Conservation (phyloP, 371 early-diverging fungal species). For the Lichtheimia hyalospora region DNA sequence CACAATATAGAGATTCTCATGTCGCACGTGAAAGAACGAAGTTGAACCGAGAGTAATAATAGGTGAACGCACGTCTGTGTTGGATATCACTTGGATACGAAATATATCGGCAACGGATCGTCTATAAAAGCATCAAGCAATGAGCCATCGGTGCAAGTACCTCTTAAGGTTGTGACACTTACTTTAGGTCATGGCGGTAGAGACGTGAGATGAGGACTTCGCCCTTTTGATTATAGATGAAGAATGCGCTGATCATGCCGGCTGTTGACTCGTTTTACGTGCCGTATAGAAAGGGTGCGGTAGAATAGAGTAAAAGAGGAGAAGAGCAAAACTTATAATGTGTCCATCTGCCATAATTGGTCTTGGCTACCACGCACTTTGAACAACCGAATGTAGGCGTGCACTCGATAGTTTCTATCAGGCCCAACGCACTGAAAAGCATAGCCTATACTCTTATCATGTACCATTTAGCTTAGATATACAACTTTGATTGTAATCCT, state of each 20-base stretch:
- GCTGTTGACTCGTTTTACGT: no score
- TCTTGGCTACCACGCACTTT: no score
- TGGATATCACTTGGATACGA: slow-evolving; percentile 95
- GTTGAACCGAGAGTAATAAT: slow-evolving; percentile 87
- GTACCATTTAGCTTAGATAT: no score
- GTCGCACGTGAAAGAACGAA: slow-evolving; percentile 86
- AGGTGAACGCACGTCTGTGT: slow-evolving; percentile 88
- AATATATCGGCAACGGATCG: slow-evolving; percentile 95
- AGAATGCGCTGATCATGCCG: slow-evolving; percentile 84
- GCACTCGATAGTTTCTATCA: no score
- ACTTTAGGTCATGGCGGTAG: slow-evolving; percentile 94
- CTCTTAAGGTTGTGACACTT: slow-evolving; percentile 17
- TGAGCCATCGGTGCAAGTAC: no score
- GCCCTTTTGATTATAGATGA: slow-evolving; percentile 95
- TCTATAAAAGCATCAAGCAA: slow-evolving; percentile 40
- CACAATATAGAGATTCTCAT: slow-evolving; percentile 88
- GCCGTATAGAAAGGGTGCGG: no score
- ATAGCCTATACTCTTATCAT: no score
- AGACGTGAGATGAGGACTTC: slow-evolving; percentile 97
- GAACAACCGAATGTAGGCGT: no score
- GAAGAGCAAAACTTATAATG: no score
- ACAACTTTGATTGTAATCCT: no score
- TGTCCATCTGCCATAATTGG: no score
- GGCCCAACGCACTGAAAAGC: no score
- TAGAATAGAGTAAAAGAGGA: neutral